Conservation (phyloP, 306 rosid species). For the barrel medic (Medicago truncatula) region MtrunA17r5.0-ANR NC_053043.1:42928001-42928500, state of each 20-base stretch:
- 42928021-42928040: conserved; percentile 7
- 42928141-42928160: conserved; percentile 19
- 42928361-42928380: conserved; percentile 99
- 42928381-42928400: conserved; percentile 99
- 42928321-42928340: conserved; percentile 30
- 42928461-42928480: conserved; percentile 45
- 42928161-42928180: conserved; percentile 33
- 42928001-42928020: neutral
- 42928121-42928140: conserved; percentile 25
- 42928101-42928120: conserved; percentile 13
- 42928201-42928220: conserved; percentile 99
- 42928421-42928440: conserved; percentile 99
- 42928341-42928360: conserved; percentile 72
- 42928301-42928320: conserved; percentile 32
- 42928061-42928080: neutral
- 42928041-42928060: conserved; percentile 1
- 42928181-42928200: conserved; percentile 92
- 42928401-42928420: conserved; percentile 99
- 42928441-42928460: conserved; percentile 98
- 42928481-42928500: conserved; percentile 33
- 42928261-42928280: conserved; percentile 89
- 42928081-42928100: too few relatives aligned
- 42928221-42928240: conserved; percentile 99
- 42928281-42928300: conserved; percentile 46
- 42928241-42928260: conserved; percentile 99